phyloP scores from a whole-genome alignment of 2,329 filamentous ascomycete genomes.

The Colletotrichum tofieldiae region DNA sequence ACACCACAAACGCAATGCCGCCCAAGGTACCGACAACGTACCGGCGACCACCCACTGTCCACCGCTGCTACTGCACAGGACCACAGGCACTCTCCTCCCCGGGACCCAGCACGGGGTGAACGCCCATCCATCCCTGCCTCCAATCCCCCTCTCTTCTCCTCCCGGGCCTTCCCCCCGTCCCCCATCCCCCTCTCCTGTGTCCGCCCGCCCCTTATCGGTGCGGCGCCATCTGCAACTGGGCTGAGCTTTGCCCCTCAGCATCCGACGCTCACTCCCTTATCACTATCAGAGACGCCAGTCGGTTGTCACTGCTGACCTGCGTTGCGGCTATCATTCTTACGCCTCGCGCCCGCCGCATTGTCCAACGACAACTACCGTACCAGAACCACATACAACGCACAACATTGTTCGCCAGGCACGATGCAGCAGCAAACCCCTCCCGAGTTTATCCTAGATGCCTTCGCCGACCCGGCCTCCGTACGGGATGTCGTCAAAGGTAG shows the following conservation, averaged over 20 bases:
- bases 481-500: slow-evolving; percentile 93
- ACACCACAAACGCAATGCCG: neutral
- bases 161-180: neutral
- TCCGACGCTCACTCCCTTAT: slow-evolving; percentile 20
- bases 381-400: slow-evolving; percentile 4
- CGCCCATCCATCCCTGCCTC: slow-evolving; percentile 23
- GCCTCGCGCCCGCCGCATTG: neutral
- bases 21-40: neutral
- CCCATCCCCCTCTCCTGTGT: slow-evolving; percentile 1
- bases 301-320: neutral
- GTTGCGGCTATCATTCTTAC: neutral
- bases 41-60: neutral
- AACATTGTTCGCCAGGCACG: slow-evolving; percentile 5
- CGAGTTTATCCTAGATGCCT: slow-evolving; percentile 94
- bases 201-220: slow-evolving; percentile 28
- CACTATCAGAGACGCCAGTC: slow-evolving; percentile 7
- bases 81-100: slow-evolving; percentile 4
- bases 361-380: neutral
- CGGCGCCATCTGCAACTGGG: slow-evolving; percentile 9
- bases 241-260: slow-evolving; percentile 31
- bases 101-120: slow-evolving; percentile 36
- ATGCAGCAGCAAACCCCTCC: slow-evolving; percentile 75
- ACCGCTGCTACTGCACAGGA: neutral
- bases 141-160: slow-evolving; percentile 12
- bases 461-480: slow-evolving; percentile 90